Evolutionary conservation across 2,329 filamentous ascomycete genomes (phyloP).

Genomic region (Fusarium sp.): DNA sequence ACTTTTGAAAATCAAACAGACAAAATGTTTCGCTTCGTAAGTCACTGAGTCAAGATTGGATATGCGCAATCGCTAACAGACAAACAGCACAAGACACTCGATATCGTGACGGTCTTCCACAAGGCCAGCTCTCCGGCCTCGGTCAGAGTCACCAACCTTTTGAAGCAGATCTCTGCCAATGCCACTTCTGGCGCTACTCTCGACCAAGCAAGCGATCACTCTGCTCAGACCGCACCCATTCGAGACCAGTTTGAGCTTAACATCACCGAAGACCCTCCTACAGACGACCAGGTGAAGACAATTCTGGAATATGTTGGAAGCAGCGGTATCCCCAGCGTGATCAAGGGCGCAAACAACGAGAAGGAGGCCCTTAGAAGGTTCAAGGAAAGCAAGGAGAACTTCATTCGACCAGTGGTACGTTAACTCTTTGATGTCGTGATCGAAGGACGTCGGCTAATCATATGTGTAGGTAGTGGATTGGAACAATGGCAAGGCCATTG

Average conservation of each 20-base stretch:
- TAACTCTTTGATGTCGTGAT: background rate
- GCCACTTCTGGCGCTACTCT: slow-evolving; percentile 75
- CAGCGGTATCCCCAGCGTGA: slow-evolving; percentile 68
- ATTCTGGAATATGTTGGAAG: slow-evolving; percentile 86
- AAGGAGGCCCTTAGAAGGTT: slow-evolving; percentile 85
- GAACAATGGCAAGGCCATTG: slow-evolving; percentile 86
- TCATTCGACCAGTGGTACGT: slow-evolving; percentile 82
- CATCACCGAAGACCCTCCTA: slow-evolving; percentile 83
- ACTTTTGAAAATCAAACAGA: background rate
- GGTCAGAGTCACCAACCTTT: slow-evolving; percentile 76
- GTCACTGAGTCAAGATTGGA: slow-evolving; percentile 33
- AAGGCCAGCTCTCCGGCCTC: slow-evolving; percentile 81
- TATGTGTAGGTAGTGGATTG: slow-evolving; percentile 79
- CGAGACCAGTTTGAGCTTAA: slow-evolving; percentile 86
- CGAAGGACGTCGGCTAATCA: slow-evolving; percentile 6
- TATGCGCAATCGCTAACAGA: slow-evolving; percentile 32
- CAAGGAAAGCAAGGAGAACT: slow-evolving; percentile 74
- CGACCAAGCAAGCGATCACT: slow-evolving; percentile 83
- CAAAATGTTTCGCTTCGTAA: slow-evolving; percentile 63
- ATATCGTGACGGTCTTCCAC: slow-evolving; percentile 97
- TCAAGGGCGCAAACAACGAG: slow-evolving; percentile 79
- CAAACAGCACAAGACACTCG: slow-evolving; percentile 78
- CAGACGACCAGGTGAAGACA: slow-evolving; percentile 82
- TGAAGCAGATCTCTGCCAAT: slow-evolving; percentile 83
- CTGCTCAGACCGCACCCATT: slow-evolving; percentile 64